These are phyloP conservation scores for Xylariaceae sp. DNA, from an alignment of 2,329 filamentous ascomycete species.

Conservation along the genomic window DNA sequence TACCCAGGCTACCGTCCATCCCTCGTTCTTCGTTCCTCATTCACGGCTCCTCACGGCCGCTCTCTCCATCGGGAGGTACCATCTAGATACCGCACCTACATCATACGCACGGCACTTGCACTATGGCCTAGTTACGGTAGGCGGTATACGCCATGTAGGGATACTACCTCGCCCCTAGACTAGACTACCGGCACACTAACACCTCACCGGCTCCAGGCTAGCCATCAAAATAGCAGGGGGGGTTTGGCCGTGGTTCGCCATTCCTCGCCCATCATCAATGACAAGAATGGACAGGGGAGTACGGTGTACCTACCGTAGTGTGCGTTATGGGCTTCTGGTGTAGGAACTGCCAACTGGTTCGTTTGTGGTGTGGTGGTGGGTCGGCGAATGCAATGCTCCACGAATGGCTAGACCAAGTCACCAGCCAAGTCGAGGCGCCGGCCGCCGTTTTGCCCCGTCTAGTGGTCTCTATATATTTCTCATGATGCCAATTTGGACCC, in stretches of 20 bases:
- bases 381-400: not conserved
- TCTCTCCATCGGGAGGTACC: not conserved
- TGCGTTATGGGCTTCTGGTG: constrained; percentile 1
- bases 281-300: constrained; percentile 17
- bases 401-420: constrained; percentile 5
- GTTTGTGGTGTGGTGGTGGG: constrained; percentile 13
- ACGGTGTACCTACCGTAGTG: not conserved
- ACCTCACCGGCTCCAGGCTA: constrained; percentile 1
- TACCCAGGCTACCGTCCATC: not conserved
- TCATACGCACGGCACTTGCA: not conserved
- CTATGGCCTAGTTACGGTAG: not conserved
- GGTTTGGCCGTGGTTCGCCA: constrained; percentile 4
- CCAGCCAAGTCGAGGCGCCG: constrained; percentile 7
- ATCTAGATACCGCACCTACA: not conserved
- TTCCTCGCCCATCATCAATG: constrained; percentile 12
- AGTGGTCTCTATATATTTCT: constrained; percentile 21
- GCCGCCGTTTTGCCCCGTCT: constrained; percentile 15
- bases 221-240: constrained; percentile 10
- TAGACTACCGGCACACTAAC: not conserved
- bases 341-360: constrained; percentile 11
- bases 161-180: not conserved
- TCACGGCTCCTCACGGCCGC: not conserved
- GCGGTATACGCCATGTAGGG: not conserved
- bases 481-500: constrained; percentile 21
- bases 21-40: not conserved